These are phyloP conservation scores for Citrus sinensis DNA, from an alignment of 345 rosid species.

Conservation along the genomic window DVS_A1.0 CM039161.1:19178501-19179000, in stretches of 20 bases:
- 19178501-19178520: too few species aligned
- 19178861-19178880: background rate
- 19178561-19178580: too few species aligned
- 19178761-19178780: background rate
- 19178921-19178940: constrained; percentile 39
- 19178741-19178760: constrained; percentile 4
- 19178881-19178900: background rate
- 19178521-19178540: too few species aligned
- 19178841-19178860: background rate
- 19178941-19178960: constrained; percentile 55
- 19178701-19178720: background rate
- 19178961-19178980: constrained; percentile 65
- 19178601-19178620: too few species aligned
- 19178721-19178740: background rate
- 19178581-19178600: too few species aligned
- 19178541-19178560: too few species aligned
- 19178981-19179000: constrained; percentile 37
- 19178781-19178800: background rate
- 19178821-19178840: background rate
- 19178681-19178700: background rate
- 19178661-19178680: background rate
- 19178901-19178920: background rate
- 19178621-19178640: too few species aligned
- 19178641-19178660: too few species aligned
- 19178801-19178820: background rate